Evolutionary conservation across 176 grass and related monocot species (phyloP).

Genomic region (Miscanthus lutarioriparius): DNA sequence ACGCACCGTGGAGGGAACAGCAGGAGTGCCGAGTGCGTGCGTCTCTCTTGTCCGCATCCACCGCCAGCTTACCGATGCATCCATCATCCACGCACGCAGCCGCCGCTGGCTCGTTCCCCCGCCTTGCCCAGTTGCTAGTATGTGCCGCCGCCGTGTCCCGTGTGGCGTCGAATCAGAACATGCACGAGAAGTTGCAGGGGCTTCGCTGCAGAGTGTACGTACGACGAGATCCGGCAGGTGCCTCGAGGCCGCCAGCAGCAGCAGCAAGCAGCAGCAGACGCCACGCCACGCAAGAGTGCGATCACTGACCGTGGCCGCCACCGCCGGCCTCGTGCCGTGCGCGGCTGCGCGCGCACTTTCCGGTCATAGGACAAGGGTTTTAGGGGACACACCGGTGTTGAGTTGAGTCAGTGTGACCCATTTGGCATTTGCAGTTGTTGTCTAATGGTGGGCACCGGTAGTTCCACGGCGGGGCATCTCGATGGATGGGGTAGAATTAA

Average conservation of each 20-base stretch:
- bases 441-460: neutral
- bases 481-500: neutral
- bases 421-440: neutral
- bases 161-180: conserved; percentile 3
- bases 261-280: neutral
- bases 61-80: too few relatives aligned
- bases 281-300: neutral
- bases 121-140: too few relatives aligned
- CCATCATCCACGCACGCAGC: neutral
- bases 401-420: neutral
- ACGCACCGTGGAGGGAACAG: neutral
- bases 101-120: neutral
- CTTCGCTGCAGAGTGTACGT: neutral
- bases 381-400: neutral
- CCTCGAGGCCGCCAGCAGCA: neutral
- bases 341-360: neutral
- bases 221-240: neutral
- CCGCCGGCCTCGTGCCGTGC: neutral
- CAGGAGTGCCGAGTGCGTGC: neutral
- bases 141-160: too few relatives aligned
- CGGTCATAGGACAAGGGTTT: neutral
- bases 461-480: neutral
- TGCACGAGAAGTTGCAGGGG: neutral
- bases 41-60: neutral
- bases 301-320: neutral